Evolutionary conservation across 352 stramenopile genomes (phyloP).

Genomic region (Elongisporangium prolatum): DNA sequence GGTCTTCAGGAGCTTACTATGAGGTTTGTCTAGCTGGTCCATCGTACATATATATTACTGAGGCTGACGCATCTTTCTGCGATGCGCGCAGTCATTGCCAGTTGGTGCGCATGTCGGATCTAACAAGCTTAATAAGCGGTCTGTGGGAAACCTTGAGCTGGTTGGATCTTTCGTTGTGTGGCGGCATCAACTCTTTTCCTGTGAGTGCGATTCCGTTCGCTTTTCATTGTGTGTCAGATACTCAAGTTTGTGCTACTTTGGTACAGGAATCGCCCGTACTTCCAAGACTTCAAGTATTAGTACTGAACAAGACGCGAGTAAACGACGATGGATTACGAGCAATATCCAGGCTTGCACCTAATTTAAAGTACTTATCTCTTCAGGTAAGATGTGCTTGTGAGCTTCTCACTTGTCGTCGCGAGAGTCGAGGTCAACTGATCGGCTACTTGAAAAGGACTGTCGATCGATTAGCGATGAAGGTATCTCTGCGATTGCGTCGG

Average conservation of each 20-base stretch:
- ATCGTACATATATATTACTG: not conserved
- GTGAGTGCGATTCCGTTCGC: slow-evolving; percentile 11
- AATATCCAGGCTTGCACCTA: slow-evolving; percentile 23
- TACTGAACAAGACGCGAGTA: slow-evolving; percentile 58
- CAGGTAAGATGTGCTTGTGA: slow-evolving; percentile 28
- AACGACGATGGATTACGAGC: slow-evolving; percentile 34
- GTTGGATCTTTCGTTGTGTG: slow-evolving; percentile 53
- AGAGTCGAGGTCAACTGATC: slow-evolving; percentile 1
- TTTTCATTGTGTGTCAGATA: slow-evolving; percentile 8
- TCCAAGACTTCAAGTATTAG: slow-evolving; percentile 40
- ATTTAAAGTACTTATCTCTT: slow-evolving; percentile 61
- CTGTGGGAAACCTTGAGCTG: slow-evolving; percentile 27
- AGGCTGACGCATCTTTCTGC: not conserved
- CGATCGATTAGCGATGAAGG: slow-evolving; percentile 41
- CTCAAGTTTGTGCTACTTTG: not conserved
- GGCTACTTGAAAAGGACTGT: slow-evolving; percentile 33
- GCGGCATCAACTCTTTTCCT: slow-evolving; percentile 34
- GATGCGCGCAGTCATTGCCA: slow-evolving; percentile 23
- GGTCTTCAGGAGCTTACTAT: slow-evolving; percentile 43
- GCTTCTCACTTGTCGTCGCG: slow-evolving; percentile 1
- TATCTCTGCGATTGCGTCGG: slow-evolving; percentile 26
- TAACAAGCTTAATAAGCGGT: slow-evolving; percentile 25
- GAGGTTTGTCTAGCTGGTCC: slow-evolving; percentile 19
- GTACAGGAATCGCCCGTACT: slow-evolving; percentile 21
- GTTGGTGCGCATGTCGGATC: slow-evolving; percentile 19